A percentile compares a stretch with the other conserved stretches of the same genome.
These are phyloP conservation scores for Mortierella sp. DNA, from an alignment of 371 early-diverging fungal species.

Conservation along the genomic window DNA sequence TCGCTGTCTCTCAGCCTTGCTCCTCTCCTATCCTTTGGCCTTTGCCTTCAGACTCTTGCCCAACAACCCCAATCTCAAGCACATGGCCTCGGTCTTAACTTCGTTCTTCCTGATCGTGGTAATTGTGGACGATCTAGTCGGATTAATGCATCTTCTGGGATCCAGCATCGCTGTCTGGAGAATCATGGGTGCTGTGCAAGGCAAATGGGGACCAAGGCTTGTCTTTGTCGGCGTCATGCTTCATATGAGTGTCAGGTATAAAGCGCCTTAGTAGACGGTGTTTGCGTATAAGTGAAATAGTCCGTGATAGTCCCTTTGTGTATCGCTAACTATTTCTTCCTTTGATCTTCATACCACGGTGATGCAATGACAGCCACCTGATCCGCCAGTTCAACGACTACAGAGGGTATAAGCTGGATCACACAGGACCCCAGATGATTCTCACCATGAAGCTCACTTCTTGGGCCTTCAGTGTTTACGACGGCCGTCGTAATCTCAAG, in stretches of 20 bases:
- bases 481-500: conserved; percentile 67
- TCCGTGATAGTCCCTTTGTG: too few relatives aligned
- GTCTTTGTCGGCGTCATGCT: conserved; percentile 80
- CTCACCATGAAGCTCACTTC: conserved; percentile 88
- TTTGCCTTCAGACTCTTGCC: conserved; percentile 64
- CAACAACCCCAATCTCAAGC: conserved; percentile 64
- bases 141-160: conserved; percentile 73
- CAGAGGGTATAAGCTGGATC: conserved; percentile 74
- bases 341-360: neutral
- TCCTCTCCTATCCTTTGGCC: conserved; percentile 56
- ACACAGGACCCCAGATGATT: conserved; percentile 93
- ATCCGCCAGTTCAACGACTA: conserved; percentile 65
- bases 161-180: conserved; percentile 68
- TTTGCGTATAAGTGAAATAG: too few relatives aligned
- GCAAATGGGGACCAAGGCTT: conserved; percentile 68
- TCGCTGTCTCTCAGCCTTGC: conserved; percentile 51
- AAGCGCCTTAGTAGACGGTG: too few relatives aligned
- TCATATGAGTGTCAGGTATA: conserved; percentile 82
- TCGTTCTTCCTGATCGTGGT: conserved; percentile 69
- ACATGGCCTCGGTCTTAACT: conserved; percentile 76
- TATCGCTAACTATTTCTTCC: neutral
- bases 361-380: conserved; percentile 63
- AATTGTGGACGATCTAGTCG: conserved; percentile 68
- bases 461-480: conserved; percentile 87
- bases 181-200: conserved; percentile 59